Conservation (phyloP, 2,329 filamentous ascomycete genomes). For the Cadophora sp. region DNA sequence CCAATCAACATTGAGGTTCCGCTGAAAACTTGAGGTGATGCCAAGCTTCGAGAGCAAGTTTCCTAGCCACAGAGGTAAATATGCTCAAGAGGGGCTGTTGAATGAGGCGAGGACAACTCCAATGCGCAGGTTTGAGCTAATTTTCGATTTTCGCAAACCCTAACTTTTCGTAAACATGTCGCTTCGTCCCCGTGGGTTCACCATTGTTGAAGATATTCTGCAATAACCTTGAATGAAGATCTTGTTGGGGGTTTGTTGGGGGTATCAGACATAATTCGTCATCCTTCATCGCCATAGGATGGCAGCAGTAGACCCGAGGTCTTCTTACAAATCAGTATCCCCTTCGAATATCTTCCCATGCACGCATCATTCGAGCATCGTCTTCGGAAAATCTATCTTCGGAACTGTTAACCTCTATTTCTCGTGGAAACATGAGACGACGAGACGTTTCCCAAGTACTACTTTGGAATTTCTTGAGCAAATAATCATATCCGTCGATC, state of each 20-base stretch:
- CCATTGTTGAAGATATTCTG: background rate
- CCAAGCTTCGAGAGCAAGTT: constrained; percentile 28
- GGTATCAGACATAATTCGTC: background rate
- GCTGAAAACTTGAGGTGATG: background rate
- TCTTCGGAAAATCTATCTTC: background rate
- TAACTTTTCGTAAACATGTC: background rate
- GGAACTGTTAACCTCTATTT: background rate
- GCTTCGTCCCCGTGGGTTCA: background rate
- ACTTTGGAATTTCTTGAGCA: background rate
- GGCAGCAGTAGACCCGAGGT: background rate
- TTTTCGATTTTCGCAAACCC: constrained; percentile 10
- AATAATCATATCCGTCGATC: background rate
- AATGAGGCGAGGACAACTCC: constrained; percentile 4
- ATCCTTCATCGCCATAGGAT: too few relatives aligned
- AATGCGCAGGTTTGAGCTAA: constrained; percentile 23
- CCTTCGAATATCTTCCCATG: background rate
- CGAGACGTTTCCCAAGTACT: background rate
- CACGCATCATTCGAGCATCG: background rate
- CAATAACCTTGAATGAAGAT: background rate
- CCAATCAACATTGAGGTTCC: background rate
- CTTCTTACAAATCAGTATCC: background rate
- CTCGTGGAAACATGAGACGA: background rate
- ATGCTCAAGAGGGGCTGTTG: constrained; percentile 3
- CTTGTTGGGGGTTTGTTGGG: background rate
- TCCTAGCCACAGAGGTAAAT: constrained; percentile 17